Base-by-base conservation (phyloP, 2,329 filamentous ascomycete genomes). In the Xylariaceae sp. region DNA sequence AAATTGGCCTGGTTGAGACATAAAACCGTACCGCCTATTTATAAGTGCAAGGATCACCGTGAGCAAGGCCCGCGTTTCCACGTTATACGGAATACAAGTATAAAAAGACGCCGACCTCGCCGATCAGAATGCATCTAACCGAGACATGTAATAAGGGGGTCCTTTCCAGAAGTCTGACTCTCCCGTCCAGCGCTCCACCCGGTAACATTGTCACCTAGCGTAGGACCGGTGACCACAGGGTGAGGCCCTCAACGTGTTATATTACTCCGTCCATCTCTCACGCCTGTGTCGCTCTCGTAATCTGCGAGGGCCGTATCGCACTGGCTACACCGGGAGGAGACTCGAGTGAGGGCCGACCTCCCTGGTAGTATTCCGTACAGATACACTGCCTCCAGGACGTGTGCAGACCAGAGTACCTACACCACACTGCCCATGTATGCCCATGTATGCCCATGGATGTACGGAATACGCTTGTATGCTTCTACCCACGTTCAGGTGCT, bases 301-400 rank as follows among this genome's bases (percentile, higher is more conserved):
- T 41, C 8, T 41, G 37, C 9, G 37, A 41, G 11, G 37, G 66
- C 66, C 63, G 61, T 65, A 64, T 48, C 52, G 57, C 62, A 64
- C 55, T 65, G 61, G 60, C 67, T 68, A 67, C 67, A 66, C 63
- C 37, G 49, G 51, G 53, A 51, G 60, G 56, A 57, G 56, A 64
- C 60, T 56, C 50, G 47, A 53, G 41, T 18, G 50, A 41, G 51
- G 51, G 61, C 41, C 17, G 23, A 30, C 23, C 23, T 30, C 37
- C 11, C 9, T 41, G 37, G 8, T 41, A 13, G 8, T 9, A 41
- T 9, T 13, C 37, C 11, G 37, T 8, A 9, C 37, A 41, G 37
- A 41, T 41, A 41, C 37, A 4, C 37, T 41, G 8, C 37, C 37
- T 13, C 37, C 11, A 41, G 5, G 23, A 30, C 23, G 23, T 30